These are phyloP conservation scores for Annulohypoxylon moriforme DNA, from an alignment of 495 filamentous ascomycete species.

Conservation along the genomic window DNA sequence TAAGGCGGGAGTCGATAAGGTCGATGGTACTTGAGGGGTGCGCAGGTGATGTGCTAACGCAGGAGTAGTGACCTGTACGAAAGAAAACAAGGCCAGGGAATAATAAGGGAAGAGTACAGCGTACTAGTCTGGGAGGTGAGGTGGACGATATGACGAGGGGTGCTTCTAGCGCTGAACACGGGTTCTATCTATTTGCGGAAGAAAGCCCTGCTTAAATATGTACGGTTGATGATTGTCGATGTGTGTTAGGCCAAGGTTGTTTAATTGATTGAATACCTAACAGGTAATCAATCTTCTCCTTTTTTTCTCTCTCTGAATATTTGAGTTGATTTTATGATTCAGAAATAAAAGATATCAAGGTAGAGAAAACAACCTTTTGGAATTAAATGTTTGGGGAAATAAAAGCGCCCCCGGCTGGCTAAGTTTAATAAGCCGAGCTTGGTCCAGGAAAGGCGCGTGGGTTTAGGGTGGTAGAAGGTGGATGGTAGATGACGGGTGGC, in stretches of 20 bases:
- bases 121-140: too few relatives aligned
- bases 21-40: not conserved
- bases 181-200: constrained; percentile 1
- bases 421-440: constrained; percentile 33
- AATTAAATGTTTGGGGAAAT: constrained; percentile 14
- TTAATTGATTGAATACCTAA: not conserved
- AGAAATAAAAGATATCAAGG: not conserved
- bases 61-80: not conserved
- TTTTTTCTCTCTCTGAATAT: not conserved
- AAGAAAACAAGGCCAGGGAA: not conserved
- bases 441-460: constrained; percentile 19
- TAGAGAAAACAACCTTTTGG: not conserved
- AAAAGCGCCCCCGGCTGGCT: constrained; percentile 1
- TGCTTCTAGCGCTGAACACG: not conserved
- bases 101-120: not conserved
- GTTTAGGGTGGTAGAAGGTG: not conserved
- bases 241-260: not conserved
- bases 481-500: constrained; percentile 5
- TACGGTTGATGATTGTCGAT: not conserved
- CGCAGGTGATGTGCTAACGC: not conserved
- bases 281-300: not conserved
- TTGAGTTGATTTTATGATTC: not conserved
- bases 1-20: constrained; percentile 29
- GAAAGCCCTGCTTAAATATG: not conserved
- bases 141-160: not conserved